Base-by-base conservation (phyloP, 2,329 filamentous ascomycete genomes). In the Arthrobotrys musiformis region DNA sequence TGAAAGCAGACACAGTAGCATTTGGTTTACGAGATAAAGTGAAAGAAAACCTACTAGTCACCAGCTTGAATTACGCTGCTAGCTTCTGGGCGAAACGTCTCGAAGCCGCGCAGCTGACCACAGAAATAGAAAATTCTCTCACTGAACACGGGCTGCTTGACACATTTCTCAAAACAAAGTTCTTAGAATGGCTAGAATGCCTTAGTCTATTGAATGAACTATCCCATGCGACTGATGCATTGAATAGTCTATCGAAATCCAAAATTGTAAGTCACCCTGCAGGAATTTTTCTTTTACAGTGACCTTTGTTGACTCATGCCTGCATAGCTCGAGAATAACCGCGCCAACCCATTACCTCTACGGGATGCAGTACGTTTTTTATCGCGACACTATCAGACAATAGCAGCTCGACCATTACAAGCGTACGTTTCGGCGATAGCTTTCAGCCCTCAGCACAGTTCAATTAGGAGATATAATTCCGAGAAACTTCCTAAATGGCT, bases 171-270 rank as follows among this genome's bases (percentile, higher is more conserved):
- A 33, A 76, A 15, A 77, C 62, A 26, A 82, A 72, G 52, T 62
- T 82, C 0, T 78, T 82, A 44, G 79, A 81, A 70, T 82, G 81
- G 81, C 64, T 82, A 63, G 81, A 82, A 79, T 82, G 79, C 67
- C 56, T 82, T 22, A 81, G 81, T 74, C 74, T 82, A 24, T 54
- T 81, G 17, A 70, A 79, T 19, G 22, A 24, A 9, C 42, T 46
- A n/a, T 6, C 42, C 7, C 11, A 46, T 22, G 42, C 42, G 5
- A 5, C 9, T 2, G 17, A 46, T 1, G 42, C 17, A 22, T 46
- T 46, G 11, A 46, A 22, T n/a, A 22, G 2, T 6, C 22, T 46
- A 24, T 6, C 6, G 42, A 11, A 11, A 9, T 3, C 17, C 13
- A 19, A 9, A 3, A 11, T 7, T 2, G 42, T 46, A 2, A 46